Evolutionary conservation across 2,329 filamentous ascomycete species (phyloP).

Genomic region (Pyrenophora graminea): DNA sequence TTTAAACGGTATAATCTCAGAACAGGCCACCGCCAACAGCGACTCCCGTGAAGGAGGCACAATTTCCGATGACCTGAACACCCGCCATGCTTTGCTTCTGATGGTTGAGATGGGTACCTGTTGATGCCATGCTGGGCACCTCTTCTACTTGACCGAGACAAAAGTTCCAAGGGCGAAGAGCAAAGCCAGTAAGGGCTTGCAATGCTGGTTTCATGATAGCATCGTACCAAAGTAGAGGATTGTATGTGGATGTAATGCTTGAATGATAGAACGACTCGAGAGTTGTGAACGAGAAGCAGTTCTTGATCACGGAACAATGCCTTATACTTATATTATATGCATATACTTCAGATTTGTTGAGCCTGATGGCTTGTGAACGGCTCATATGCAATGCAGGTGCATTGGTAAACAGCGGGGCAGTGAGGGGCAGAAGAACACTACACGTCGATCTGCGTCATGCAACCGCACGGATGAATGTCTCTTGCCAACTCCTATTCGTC

Average conservation of each 20-base stretch:
- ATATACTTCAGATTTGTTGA: not conserved
- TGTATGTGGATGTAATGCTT: not conserved
- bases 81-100: slow-evolving; percentile 29
- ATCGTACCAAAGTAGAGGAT: slow-evolving; percentile 17
- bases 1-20: slow-evolving; percentile 66
- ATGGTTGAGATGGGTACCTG: slow-evolving; percentile 27
- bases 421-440: slow-evolving; percentile 13
- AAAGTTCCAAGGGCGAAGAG: slow-evolving; percentile 6
- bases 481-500: too few species aligned
- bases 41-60: not conserved
- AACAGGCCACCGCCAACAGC: slow-evolving; percentile 12
- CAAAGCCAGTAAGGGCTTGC: not conserved
- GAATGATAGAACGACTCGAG: not conserved
- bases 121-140: slow-evolving; percentile 13
- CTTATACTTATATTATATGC: not conserved
- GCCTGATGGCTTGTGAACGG: slow-evolving; percentile 1
- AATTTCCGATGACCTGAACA: slow-evolving; percentile 14
- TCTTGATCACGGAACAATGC: too few species aligned
- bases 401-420: slow-evolving; percentile 17
- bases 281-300: not conserved
- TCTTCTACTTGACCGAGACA: slow-evolving; percentile 17
- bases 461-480: not conserved
- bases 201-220: slow-evolving; percentile 16
- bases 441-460: slow-evolving; percentile 3
- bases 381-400: slow-evolving; percentile 11